Evolutionary conservation across 257 asterid genomes (phyloP).

Genomic region (Thymus mandschuricus): DNA sequence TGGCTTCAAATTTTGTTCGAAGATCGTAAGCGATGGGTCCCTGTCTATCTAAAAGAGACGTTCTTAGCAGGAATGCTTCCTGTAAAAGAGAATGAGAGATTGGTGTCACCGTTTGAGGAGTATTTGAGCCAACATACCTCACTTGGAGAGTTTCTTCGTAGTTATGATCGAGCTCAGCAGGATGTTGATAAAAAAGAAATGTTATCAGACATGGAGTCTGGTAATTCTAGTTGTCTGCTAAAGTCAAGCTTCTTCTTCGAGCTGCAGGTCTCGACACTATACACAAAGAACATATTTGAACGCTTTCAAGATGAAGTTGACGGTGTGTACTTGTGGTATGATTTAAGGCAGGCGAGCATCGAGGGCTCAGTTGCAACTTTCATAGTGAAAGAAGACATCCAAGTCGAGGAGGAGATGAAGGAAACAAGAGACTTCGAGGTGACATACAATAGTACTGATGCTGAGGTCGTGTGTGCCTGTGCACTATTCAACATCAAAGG

Average conservation of each 20-base stretch:
- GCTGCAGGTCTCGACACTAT: conserved; percentile 53
- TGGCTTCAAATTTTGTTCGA: conserved; percentile 53
- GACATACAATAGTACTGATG: conserved; percentile 41
- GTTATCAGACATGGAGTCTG: conserved; percentile 49
- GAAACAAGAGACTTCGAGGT: conserved; percentile 56
- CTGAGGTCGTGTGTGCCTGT: conserved; percentile 51
- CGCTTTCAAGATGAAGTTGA: conserved; percentile 56
- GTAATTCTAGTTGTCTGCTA: conserved; percentile 34
- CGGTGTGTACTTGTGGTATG: conserved; percentile 51
- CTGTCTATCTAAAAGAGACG: conserved; percentile 52
- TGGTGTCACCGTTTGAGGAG: conserved; percentile 47
- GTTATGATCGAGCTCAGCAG: conserved; percentile 42
- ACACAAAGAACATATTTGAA: conserved; percentile 42
- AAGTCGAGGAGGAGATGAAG: conserved; percentile 38
- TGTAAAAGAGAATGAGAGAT: conserved; percentile 34
- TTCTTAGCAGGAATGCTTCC: conserved; percentile 49
- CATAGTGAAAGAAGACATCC: conserved; percentile 47
- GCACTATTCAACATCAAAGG: conserved; percentile 61
- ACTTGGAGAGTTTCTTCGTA: conserved; percentile 47
- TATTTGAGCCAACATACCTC: conserved; percentile 44
- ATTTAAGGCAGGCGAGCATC: conserved; percentile 35
- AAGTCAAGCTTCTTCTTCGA: conserved; percentile 54
- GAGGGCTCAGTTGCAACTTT: conserved; percentile 47
- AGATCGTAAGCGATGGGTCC: conserved; percentile 65
- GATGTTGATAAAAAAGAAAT: conserved; percentile 51